Percentiles rank a stretch among this genome's conserved stretches.
Evolutionary conservation across 2,329 filamentous ascomycete genomes (phyloP).

Genomic region (Venturia aucupariae): DNA sequence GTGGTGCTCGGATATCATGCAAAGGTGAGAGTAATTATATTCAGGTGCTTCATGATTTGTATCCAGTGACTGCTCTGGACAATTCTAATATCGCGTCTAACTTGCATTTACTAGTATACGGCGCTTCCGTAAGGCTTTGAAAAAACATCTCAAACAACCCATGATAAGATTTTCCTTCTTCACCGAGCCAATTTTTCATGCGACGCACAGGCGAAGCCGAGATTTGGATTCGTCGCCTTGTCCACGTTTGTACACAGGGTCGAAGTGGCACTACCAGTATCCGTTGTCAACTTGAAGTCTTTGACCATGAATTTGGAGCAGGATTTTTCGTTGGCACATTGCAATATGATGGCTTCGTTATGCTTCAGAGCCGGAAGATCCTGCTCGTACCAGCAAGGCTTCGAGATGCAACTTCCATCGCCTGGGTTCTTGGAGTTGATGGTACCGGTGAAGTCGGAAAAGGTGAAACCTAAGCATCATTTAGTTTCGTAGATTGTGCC

Average conservation of each 20-base stretch:
- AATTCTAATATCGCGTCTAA: too few relatives aligned
- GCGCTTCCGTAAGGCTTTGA: too few relatives aligned
- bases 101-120: too few relatives aligned
- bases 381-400: slow-evolving; percentile 37
- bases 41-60: too few relatives aligned
- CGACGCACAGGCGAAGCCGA: neutral
- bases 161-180: too few relatives aligned
- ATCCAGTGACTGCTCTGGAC: too few relatives aligned
- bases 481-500: too few relatives aligned
- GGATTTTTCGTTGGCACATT: slow-evolving; percentile 22
- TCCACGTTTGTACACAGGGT: neutral
- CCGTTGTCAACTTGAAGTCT: slow-evolving; percentile 16
- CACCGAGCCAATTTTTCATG: neutral
- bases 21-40: too few relatives aligned
- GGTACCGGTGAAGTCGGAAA: slow-evolving; percentile 33
- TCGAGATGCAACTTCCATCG: slow-evolving; percentile 34
- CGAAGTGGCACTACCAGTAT: neutral
- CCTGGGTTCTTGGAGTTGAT: slow-evolving; percentile 35
- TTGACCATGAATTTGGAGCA: slow-evolving; percentile 24
- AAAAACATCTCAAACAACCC: too few relatives aligned
- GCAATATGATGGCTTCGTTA: slow-evolving; percentile 34
- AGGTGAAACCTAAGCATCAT: slow-evolving; percentile 32
- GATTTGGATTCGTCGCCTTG: neutral
- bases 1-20: too few relatives aligned
- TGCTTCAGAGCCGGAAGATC: slow-evolving; percentile 31